These are phyloP conservation scores for Meripilus lineatus DNA, from an alignment of 1,284 basidiomycete species.

Conservation along the genomic window DNA sequence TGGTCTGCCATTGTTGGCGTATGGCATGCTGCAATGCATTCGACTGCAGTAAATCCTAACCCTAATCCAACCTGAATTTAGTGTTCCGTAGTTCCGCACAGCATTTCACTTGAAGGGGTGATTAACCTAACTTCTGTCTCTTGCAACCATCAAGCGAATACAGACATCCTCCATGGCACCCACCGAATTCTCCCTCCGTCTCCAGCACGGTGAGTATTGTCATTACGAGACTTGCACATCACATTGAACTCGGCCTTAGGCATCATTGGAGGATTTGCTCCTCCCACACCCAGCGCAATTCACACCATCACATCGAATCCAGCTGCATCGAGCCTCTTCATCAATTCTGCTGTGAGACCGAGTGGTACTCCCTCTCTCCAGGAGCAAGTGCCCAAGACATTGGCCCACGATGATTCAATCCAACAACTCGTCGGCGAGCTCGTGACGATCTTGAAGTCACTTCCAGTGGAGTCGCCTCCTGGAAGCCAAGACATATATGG, in stretches of 20 bases:
- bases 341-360: constrained; percentile 44
- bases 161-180: constrained; percentile 22
- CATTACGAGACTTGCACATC: background rate
- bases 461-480: constrained; percentile 54
- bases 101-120: background rate
- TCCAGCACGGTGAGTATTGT: constrained; percentile 28
- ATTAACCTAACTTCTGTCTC: constrained; percentile 1
- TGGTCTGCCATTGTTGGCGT: background rate
- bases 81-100: background rate
- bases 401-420: constrained; percentile 33
- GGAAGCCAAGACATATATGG: constrained; percentile 70
- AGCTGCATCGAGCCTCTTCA: constrained; percentile 33
- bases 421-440: constrained; percentile 49
- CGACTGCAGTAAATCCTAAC: background rate
- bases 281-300: constrained; percentile 55
- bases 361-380: constrained; percentile 42
- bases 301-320: constrained; percentile 43
- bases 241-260: constrained; percentile 28
- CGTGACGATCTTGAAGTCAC: constrained; percentile 46
- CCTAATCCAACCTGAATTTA: background rate
- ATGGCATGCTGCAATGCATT: background rate
- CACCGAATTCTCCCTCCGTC: constrained; percentile 30
- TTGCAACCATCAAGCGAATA: background rate
- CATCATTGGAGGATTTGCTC: constrained; percentile 69
- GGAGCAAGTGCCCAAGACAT: constrained; percentile 38